Conservation (phyloP, 2,329 filamentous ascomycete species). For the Exophiala aquamarina region DNA sequence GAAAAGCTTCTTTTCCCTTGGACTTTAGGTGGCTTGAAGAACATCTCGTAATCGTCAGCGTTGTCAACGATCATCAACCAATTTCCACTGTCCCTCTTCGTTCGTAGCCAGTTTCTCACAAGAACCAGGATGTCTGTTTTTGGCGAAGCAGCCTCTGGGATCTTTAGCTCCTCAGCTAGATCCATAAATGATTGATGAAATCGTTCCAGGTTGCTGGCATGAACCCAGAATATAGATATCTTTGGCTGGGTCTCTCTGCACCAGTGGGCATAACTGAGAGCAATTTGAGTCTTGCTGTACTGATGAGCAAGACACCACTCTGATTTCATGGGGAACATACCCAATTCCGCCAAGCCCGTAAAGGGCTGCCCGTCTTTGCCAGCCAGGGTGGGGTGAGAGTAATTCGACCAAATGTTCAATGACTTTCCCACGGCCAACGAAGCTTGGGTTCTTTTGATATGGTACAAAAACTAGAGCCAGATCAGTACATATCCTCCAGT, state of each 20-base stretch:
- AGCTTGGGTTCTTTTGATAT: constrained; percentile 1
- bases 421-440: constrained; percentile 4
- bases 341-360: constrained; percentile 31
- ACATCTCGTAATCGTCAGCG: constrained; percentile 21
- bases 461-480: constrained; percentile 3
- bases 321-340: background rate
- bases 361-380: constrained; percentile 13
- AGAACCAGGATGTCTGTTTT: constrained; percentile 3
- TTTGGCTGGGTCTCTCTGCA: constrained; percentile 22
- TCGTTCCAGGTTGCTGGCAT: constrained; percentile 33
- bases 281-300: constrained; percentile 38
- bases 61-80: constrained; percentile 29
- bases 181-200: constrained; percentile 30
- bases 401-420: constrained; percentile 1
- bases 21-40: background rate
- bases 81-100: constrained; percentile 3
- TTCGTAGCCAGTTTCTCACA: constrained; percentile 9
- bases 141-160: constrained; percentile 5
- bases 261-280: constrained; percentile 32
- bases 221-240: constrained; percentile 37
- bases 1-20: constrained; percentile 1
- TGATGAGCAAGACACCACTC: constrained; percentile 1
- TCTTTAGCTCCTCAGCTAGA: constrained; percentile 2
- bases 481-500: background rate
- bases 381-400: background rate